A percentile compares a stretch with the other conserved stretches of the same genome.
Conservation (phyloP, 768 basidiomycete genomes). For the Lentinus tigrinus region DNA sequence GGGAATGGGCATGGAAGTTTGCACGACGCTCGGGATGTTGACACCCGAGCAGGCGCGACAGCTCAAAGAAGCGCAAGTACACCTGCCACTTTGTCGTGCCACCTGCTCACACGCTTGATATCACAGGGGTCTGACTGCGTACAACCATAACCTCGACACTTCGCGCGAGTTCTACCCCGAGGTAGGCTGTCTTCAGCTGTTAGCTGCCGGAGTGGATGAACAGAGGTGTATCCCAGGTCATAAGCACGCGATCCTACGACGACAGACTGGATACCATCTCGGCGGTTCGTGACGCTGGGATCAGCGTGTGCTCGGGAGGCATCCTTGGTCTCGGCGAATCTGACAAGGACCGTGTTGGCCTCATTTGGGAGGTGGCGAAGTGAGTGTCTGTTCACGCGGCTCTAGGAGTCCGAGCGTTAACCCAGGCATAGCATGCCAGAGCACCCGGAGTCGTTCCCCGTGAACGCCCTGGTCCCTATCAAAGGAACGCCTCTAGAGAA, state of each 20-base stretch:
- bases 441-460: conserved; percentile 98
- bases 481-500: conserved; percentile 89
- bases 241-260: conserved; percentile 92
- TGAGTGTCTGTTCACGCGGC: conserved; percentile 39
- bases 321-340: conserved; percentile 93
- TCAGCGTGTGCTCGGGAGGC: conserved; percentile 96
- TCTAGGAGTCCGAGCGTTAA: conserved; percentile 5
- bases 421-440: conserved; percentile 70
- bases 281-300: conserved; percentile 91
- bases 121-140: conserved; percentile 85
- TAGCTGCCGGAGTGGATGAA: neutral
- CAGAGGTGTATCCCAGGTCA: conserved; percentile 57
- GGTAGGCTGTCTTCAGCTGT: conserved; percentile 40
- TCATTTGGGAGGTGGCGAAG: conserved; percentile 94
- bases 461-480: conserved; percentile 96
- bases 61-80: conserved; percentile 86
- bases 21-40: conserved; percentile 97
- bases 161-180: conserved; percentile 95
- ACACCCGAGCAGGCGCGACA: conserved; percentile 88
- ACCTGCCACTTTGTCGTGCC: neutral
- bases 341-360: conserved; percentile 84
- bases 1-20: conserved; percentile 98
- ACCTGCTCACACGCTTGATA: conserved; percentile 6
- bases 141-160: conserved; percentile 99
- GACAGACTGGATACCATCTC: conserved; percentile 88